Conservation (phyloP, 179 eudicot species). For the Drosera spatulata region DNA sequence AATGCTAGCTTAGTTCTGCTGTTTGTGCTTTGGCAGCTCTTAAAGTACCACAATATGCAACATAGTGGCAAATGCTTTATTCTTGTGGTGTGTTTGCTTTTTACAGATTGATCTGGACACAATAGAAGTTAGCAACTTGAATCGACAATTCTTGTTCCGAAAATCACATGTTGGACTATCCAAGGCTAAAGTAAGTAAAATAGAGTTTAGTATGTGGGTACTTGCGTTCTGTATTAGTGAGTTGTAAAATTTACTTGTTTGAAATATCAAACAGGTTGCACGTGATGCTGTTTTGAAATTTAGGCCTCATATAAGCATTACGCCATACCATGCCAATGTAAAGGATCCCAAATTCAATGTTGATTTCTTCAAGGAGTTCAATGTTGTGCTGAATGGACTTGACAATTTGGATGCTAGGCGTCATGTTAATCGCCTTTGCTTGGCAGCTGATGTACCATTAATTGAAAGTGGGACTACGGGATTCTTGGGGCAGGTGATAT, state of each 20-base stretch:
- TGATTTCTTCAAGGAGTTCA: constrained; percentile 85
- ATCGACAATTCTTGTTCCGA: constrained; percentile 85
- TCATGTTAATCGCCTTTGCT: constrained; percentile 91
- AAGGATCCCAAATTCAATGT: constrained; percentile 76
- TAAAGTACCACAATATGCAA: background rate
- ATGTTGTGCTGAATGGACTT: constrained; percentile 87
- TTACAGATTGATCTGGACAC: constrained; percentile 94
- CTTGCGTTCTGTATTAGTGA: background rate
- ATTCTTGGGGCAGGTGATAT: too few relatives aligned
- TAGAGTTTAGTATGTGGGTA: constrained; percentile 4
- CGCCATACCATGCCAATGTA: constrained; percentile 86
- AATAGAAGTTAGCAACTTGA: constrained; percentile 93
- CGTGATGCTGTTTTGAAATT: constrained; percentile 88
- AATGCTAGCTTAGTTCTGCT: too few relatives aligned
- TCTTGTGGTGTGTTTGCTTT: constrained; percentile 7
- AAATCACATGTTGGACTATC: constrained; percentile 88
- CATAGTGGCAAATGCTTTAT: background rate
- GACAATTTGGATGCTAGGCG: constrained; percentile 97
- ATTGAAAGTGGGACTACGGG: constrained; percentile 37
- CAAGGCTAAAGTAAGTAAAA: constrained; percentile 75
- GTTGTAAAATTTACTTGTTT: too few relatives aligned
- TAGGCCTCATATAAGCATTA: constrained; percentile 75
- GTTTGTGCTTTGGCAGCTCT: too few relatives aligned
- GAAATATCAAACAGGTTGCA: constrained; percentile 56
- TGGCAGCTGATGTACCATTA: constrained; percentile 83